phyloP scores from a whole-genome alignment of 1,284 basidiomycete genomes.

The Cutaneotrichosporon mucoides region DNA sequence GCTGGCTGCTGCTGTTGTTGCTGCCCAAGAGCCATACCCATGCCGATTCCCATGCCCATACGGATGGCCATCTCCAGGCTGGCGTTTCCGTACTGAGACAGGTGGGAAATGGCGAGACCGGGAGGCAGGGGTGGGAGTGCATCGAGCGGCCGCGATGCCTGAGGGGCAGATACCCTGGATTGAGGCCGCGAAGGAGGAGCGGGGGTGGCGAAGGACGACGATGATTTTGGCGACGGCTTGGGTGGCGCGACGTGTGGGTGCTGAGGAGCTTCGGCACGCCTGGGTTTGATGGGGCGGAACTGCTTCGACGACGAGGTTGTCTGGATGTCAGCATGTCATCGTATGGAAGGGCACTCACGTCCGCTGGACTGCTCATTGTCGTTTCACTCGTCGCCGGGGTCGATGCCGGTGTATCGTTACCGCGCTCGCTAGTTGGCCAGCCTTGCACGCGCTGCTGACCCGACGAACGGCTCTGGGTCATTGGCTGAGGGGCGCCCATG shows the following conservation, averaged over 20 bases:
- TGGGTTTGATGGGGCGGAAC: constrained; percentile 25
- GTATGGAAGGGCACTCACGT: constrained; percentile 16
- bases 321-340: constrained; percentile 7
- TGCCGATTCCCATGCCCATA: constrained; percentile 50
- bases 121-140: constrained; percentile 44
- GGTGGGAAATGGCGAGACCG: constrained; percentile 42
- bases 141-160: constrained; percentile 3
- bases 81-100: constrained; percentile 42
- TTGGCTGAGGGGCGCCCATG: neutral
- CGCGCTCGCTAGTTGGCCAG: too few relatives aligned
- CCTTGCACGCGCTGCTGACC: neutral
- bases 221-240: constrained; percentile 14
- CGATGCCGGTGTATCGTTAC: neutral
- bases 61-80: constrained; percentile 50
- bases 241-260: constrained; percentile 19
- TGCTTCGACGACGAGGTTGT: constrained; percentile 7
- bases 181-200: neutral
- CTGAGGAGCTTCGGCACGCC: constrained; percentile 21
- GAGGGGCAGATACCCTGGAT: constrained; percentile 1
- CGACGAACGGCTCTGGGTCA: neutral
- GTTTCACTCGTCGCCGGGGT: neutral
- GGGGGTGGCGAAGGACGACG: neutral
- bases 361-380: constrained; percentile 27
- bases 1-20: constrained; percentile 13
- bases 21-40: constrained; percentile 43